Evolutionary conservation across 345 rosid genomes (phyloP), one percentile per base, ranked within the genome.

Genomic region (Salix dunnii): DNA sequence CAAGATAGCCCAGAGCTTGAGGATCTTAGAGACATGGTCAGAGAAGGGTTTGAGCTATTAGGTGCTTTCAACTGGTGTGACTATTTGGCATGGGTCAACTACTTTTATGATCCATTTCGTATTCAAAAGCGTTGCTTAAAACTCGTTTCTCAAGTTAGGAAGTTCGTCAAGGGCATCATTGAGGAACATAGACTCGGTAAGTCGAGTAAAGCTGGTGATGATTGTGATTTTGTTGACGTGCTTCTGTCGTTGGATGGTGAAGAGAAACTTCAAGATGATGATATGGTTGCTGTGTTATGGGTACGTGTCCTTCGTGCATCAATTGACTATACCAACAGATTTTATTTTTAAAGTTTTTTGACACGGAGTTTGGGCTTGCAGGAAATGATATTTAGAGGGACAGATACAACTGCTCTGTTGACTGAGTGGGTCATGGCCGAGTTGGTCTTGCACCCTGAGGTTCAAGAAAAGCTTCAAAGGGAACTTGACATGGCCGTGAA

Each of bases 341-440:
- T 12, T 30, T 27, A n/a, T 63, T 64, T 28, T 12, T 1, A 51
- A 3, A 14, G 2, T 13, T 20, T 67, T 5, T 3, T 72, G 7
- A 67, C 53, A 31, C n/a, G 55, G 70, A 30, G 18, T 48, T 74
- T 4, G 16, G 14, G 58, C 6, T 48, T 42, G 55, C 83, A 94
- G 97, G 98, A 94, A 74, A 94, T 94, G 98, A 89, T 92, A 3
- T 94, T 94, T 58, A 82, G 98, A 79, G 98, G 98, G 28, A 94
- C 97, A 18, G 98, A 94, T 75, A 92, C 98, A 46, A 87, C 94
- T 17, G 96, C 98, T 17, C 76, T 94, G 67, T 27, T 94, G n/a
- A 92, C 96, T 3, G 98, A 94, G 91, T 94, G 98, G 98, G 79
- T 87, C 35, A 85, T 94, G 89, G 94, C 98, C 3, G 96, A 92